phyloP scores from a whole-genome alignment of 2,329 filamentous ascomycete species.

The Aureobasidium sp. region DNA sequence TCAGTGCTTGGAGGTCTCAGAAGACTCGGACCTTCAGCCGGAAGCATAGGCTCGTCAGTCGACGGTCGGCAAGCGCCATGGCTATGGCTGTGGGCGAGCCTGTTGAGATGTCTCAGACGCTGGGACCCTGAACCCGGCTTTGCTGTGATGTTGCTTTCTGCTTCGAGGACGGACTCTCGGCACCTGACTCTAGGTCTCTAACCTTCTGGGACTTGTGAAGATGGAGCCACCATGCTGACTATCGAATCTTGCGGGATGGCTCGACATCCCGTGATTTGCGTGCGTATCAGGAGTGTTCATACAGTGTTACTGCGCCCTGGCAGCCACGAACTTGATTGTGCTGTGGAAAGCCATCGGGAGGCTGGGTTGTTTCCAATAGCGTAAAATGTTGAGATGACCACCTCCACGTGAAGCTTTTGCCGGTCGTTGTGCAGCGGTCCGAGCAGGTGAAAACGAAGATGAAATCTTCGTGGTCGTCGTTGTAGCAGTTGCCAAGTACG shows the following conservation, averaged over 20 bases:
- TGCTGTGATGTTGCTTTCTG: not conserved
- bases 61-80: not conserved
- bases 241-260: conserved; percentile 1
- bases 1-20: not conserved
- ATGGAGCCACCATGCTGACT: not conserved
- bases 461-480: not conserved
- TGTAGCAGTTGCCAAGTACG: not conserved
- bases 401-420: not conserved
- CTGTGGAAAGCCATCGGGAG: not conserved
- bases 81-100: not conserved
- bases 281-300: not conserved
- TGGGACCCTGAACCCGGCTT: not conserved
- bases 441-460: not conserved
- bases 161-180: not conserved
- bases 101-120: conserved; percentile 4
- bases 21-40: not conserved
- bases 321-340: not conserved
- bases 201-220: not conserved
- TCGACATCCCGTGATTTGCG: not conserved
- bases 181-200: not conserved
- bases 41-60: not conserved
- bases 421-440: not conserved
- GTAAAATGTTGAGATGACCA: not conserved
- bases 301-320: not conserved
- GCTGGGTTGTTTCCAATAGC: too few relatives aligned